Evolutionary conservation across 345 rosid genomes (phyloP).

Genomic region (Mangifera indica): DNA sequence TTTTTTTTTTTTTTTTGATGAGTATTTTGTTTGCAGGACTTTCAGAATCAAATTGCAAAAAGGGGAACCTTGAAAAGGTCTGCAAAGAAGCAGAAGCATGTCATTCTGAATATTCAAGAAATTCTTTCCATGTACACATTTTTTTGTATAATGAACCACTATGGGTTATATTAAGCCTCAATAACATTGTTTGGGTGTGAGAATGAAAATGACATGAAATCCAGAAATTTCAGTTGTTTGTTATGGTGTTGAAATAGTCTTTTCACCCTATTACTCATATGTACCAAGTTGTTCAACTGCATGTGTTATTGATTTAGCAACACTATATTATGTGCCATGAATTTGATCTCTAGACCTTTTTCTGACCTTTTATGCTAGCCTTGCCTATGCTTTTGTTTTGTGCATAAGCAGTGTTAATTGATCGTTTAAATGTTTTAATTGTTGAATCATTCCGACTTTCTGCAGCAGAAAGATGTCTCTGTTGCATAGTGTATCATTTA

Average conservation of each 20-base stretch:
- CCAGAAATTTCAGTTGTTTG: background rate
- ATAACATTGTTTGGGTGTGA: slow-evolving; percentile 7
- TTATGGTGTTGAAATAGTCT: background rate
- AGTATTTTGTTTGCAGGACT: slow-evolving; percentile 6
- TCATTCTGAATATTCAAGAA: background rate
- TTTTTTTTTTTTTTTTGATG: background rate
- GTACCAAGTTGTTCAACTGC: background rate
- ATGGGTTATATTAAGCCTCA: background rate
- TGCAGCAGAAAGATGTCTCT: background rate
- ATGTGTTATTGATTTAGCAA: background rate
- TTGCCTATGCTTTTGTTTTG: background rate
- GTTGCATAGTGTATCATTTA: background rate
- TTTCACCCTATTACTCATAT: background rate
- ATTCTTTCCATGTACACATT: background rate
- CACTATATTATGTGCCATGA: background rate
- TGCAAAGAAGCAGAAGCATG: slow-evolving; percentile 7
- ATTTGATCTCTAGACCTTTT: background rate
- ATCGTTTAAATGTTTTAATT: background rate
- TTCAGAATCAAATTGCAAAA: background rate
- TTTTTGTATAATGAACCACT: slow-evolving; percentile 1
- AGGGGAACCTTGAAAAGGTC: background rate
- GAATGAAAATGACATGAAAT: background rate
- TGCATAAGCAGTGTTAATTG: background rate
- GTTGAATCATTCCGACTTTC: background rate
- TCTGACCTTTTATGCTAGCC: background rate